These are phyloP conservation scores for Pseudocercospora crystallina DNA, from an alignment of 2,329 filamentous ascomycete species.

Conservation along the genomic window DNA sequence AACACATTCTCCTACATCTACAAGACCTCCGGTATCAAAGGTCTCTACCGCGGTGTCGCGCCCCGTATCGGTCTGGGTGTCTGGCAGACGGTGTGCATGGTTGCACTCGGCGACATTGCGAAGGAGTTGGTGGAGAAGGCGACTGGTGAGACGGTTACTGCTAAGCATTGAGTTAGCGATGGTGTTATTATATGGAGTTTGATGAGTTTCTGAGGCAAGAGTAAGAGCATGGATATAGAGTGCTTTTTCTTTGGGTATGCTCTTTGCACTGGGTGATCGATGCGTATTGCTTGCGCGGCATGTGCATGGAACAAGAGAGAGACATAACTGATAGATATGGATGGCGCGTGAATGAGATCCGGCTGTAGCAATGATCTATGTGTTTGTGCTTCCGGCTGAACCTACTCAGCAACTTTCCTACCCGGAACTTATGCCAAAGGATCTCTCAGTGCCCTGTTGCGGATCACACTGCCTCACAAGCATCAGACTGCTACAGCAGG, in stretches of 20 bases:
- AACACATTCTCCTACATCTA: slow-evolving; percentile 86
- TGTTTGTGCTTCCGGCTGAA: neutral
- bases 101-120: slow-evolving; percentile 86
- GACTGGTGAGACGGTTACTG: slow-evolving; percentile 63
- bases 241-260: slow-evolving; percentile 3
- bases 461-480: too few species aligned
- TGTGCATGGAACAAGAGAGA: too few species aligned
- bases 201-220: neutral
- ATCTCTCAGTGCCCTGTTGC: too few species aligned
- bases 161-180: slow-evolving; percentile 56
- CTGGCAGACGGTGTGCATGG: slow-evolving; percentile 99
- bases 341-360: too few species aligned
- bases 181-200: slow-evolving; percentile 1
- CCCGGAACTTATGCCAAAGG: too few species aligned
- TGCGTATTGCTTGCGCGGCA: too few species aligned
- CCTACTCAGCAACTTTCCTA: too few species aligned
- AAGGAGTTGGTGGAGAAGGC: slow-evolving; percentile 66
- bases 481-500: too few species aligned
- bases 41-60: slow-evolving; percentile 91
- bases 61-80: slow-evolving; percentile 92
- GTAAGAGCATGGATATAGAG: neutral
- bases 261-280: too few species aligned
- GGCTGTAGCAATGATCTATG: slow-evolving; percentile 1
- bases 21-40: slow-evolving; percentile 79
- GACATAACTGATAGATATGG: too few species aligned